These are phyloP conservation scores for Melanogaster broomeanus DNA, from an alignment of 768 basidiomycete genomes.

Conservation along the genomic window DNA sequence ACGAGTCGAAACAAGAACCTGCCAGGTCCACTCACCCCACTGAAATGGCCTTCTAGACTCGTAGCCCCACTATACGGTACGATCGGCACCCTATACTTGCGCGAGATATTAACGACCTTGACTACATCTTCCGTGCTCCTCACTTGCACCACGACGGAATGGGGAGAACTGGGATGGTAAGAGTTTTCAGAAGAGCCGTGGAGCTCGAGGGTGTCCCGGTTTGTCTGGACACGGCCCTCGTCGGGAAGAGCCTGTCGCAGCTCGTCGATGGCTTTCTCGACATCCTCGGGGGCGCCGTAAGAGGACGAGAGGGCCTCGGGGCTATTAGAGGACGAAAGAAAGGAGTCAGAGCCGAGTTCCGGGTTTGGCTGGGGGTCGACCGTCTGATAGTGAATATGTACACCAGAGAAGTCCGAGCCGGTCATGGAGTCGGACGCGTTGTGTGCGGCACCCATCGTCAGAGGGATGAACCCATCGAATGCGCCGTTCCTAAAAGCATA, in stretches of 20 bases:
- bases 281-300: constrained; percentile 50
- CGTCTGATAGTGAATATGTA: constrained; percentile 5
- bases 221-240: constrained; percentile 51
- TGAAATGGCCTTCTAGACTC: constrained; percentile 84
- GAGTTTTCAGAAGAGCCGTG: constrained; percentile 73
- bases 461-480: constrained; percentile 6
- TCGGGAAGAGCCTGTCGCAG: constrained; percentile 47
- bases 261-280: constrained; percentile 54
- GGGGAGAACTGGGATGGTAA: constrained; percentile 61
- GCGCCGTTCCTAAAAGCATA: constrained; percentile 12
- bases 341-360: background rate
- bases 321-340: background rate
- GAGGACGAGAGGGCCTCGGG: constrained; percentile 13
- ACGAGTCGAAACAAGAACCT: background rate
- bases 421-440: background rate
- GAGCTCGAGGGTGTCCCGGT: constrained; percentile 48
- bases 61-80: constrained; percentile 86
- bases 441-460: background rate
- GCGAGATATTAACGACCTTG: constrained; percentile 73
- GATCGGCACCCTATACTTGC: constrained; percentile 73
- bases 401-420: background rate
- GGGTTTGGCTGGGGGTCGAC: background rate
- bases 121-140: constrained; percentile 80
- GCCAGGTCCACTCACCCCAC: constrained; percentile 50
- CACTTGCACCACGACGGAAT: constrained; percentile 59